Evolutionary conservation across 805 yeast species (phyloP).

Genomic region (Ogataea trehalophila): DNA sequence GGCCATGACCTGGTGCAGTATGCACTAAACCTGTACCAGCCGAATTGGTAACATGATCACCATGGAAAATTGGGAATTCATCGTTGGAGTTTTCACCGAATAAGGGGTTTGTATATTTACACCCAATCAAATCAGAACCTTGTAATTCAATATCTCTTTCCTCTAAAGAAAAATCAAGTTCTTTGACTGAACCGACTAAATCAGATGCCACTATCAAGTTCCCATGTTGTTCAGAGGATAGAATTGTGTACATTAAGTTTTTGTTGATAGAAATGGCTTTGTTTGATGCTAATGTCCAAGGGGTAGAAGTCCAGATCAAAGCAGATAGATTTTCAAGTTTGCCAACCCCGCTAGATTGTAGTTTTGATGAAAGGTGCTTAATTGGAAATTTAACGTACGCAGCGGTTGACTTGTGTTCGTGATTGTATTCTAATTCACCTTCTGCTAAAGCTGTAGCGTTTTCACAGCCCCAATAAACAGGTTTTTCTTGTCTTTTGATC

Average conservation of each 20-base stretch:
- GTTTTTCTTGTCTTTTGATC: constrained; percentile 81
- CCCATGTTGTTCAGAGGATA: constrained; percentile 34
- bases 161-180: constrained; percentile 23
- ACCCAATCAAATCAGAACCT: constrained; percentile 39
- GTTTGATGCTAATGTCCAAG: constrained; percentile 94
- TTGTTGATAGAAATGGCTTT: constrained; percentile 72
- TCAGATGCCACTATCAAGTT: constrained; percentile 52
- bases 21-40: constrained; percentile 97
- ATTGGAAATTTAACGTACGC: constrained; percentile 66
- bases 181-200: constrained; percentile 36
- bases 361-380: constrained; percentile 18
- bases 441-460: constrained; percentile 94
- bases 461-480: constrained; percentile 97
- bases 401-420: constrained; percentile 62
- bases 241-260: constrained; percentile 51
- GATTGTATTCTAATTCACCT: constrained; percentile 88
- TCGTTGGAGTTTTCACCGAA: constrained; percentile 19
- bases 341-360: constrained; percentile 4
- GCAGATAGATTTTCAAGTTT: constrained; percentile 22
- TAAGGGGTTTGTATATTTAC: constrained; percentile 55
- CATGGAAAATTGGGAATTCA: constrained; percentile 62
- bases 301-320: constrained; percentile 95
- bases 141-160: constrained; percentile 27
- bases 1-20: constrained; percentile 97
- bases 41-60: constrained; percentile 70